phyloP scores from a whole-genome alignment of 148 eudicot species.

The Vaccinium darrowii region DNA sequence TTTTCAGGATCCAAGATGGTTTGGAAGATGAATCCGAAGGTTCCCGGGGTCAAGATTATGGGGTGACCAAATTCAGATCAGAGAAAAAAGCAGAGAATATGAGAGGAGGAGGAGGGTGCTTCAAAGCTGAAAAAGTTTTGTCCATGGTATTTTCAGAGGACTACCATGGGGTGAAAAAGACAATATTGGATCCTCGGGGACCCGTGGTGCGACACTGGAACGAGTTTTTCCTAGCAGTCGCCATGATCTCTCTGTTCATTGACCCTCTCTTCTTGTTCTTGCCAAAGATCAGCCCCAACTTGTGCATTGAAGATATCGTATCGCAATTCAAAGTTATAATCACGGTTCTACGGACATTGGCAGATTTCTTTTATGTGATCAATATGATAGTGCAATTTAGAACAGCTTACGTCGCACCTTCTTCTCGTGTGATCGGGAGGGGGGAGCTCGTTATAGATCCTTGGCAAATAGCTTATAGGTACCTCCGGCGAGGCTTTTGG shows the following conservation, averaged over 20 bases:
- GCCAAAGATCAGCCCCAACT: conserved; percentile 26
- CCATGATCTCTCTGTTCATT: conserved; percentile 49
- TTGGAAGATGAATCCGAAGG: not conserved
- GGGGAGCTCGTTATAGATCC: conserved; percentile 61
- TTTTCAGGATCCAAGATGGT: not conserved
- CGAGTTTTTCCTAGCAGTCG: conserved; percentile 42
- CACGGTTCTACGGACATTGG: conserved; percentile 40
- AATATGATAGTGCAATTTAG: conserved; percentile 42
- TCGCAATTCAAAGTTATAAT: conserved; percentile 36
- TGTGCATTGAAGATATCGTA: conserved; percentile 30
- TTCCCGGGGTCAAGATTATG: not conserved
- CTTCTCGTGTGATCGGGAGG: conserved; percentile 59
- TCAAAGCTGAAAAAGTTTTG: conserved; percentile 26
- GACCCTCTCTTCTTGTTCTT: conserved; percentile 64
- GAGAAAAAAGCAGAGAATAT: not conserved
- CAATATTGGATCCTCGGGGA: conserved; percentile 47
- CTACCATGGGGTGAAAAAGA: conserved; percentile 29
- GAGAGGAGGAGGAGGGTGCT: conserved; percentile 7
- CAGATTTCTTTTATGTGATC: conserved; percentile 40
- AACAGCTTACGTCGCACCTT: conserved; percentile 58
- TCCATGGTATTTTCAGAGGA: conserved; percentile 53
- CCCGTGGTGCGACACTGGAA: conserved; percentile 41
- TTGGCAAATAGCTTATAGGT: conserved; percentile 44
- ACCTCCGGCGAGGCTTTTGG: conserved; percentile 39
- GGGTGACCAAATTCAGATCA: not conserved